These are phyloP conservation scores for Neurospora discreta DNA, from an alignment of 495 filamentous ascomycete genomes.

Conservation along the genomic window DNA sequence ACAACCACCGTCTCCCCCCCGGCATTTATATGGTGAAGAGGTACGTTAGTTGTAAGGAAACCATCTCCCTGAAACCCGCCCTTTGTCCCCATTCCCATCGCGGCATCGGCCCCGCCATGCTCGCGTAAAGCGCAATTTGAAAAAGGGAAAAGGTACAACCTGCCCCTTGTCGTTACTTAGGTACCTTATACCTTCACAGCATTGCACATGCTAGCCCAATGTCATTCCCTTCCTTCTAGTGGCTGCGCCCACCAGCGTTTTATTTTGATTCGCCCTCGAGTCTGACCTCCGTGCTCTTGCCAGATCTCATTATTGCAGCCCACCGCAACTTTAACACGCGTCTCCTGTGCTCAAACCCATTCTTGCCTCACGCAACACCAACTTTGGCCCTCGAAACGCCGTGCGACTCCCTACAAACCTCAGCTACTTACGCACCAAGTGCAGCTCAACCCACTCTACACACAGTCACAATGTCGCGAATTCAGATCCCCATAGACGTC, in stretches of 20 bases:
- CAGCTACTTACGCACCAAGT: background rate
- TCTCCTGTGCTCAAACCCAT: background rate
- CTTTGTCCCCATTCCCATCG: background rate
- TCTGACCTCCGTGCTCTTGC: constrained; percentile 17
- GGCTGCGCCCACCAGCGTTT: background rate
- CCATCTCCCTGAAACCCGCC: background rate
- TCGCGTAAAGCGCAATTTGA: background rate
- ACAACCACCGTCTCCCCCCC: background rate
- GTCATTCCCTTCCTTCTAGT: background rate
- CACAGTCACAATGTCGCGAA: constrained; percentile 56
- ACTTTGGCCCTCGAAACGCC: background rate
- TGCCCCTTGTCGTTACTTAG: background rate
- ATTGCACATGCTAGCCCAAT: background rate
- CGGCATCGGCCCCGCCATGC: background rate
- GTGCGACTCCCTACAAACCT: background rate
- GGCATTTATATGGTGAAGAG: background rate
- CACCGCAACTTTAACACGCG: background rate
- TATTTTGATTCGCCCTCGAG: constrained; percentile 15
- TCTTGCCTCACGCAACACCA: background rate
- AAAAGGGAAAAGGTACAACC: background rate
- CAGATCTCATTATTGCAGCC: constrained; percentile 15
- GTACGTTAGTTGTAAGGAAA: background rate
- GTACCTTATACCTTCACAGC: background rate
- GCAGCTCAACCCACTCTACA: background rate
- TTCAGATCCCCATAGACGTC: constrained; percentile 82